Percentiles rank a stretch among this genome's conserved stretches.
phyloP scores from a whole-genome alignment of 1,284 basidiomycete species.

The Trichosporon sp. region DNA sequence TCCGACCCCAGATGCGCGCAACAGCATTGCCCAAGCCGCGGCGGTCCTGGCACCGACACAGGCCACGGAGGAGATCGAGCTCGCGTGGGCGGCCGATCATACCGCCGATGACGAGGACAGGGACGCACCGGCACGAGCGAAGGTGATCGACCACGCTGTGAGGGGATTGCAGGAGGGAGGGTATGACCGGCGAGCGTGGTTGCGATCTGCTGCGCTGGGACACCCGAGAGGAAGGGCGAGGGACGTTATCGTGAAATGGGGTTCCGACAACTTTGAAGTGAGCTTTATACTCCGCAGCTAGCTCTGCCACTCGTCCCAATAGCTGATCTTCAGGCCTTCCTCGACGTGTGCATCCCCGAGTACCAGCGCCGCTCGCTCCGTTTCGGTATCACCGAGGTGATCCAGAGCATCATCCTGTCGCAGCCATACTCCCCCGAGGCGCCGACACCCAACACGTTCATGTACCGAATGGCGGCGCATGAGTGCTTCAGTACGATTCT shows the following conservation, averaged over 20 bases:
- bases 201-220: neutral
- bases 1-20: conserved; percentile 27
- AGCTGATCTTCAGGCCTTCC: conserved; percentile 28
- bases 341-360: conserved; percentile 25
- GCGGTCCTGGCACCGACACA: conserved; percentile 20
- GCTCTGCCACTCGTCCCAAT: no score
- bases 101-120: neutral
- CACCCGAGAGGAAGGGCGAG: conserved; percentile 11
- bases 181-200: conserved; percentile 27
- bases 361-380: conserved; percentile 32
- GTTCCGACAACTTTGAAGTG: conserved; percentile 34
- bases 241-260: conserved; percentile 29
- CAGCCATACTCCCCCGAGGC: conserved; percentile 39
- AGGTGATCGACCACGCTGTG: conserved; percentile 15
- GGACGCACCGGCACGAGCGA: neutral
- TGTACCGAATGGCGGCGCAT: conserved; percentile 38
- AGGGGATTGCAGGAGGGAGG: conserved; percentile 15
- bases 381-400: conserved; percentile 34
- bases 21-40: conserved; percentile 27
- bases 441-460: conserved; percentile 33
- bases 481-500: conserved; percentile 37
- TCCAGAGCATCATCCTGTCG: conserved; percentile 40
- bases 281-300: neutral
- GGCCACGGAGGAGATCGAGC: conserved; percentile 22
- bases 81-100: conserved; percentile 19